Percentiles rank a stretch among this genome's conserved stretches.
phyloP scores from a whole-genome alignment of 192 early-diverging fungal species.

The Backusella psychrophila region DNA sequence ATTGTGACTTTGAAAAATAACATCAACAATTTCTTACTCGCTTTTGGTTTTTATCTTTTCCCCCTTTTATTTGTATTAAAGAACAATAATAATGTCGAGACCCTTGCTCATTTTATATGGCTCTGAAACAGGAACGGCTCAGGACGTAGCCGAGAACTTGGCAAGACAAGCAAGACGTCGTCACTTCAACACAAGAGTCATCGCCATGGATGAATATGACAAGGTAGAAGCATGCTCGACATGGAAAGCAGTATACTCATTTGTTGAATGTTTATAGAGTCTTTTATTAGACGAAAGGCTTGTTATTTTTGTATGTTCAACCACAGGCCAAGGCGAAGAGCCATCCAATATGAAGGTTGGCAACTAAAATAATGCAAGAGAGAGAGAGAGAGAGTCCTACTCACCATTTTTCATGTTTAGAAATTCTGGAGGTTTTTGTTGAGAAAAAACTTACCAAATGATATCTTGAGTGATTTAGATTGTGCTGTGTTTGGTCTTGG shows the following conservation, averaged over 20 bases:
- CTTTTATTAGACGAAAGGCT: conserved; percentile 57
- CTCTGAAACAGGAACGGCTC: conserved; percentile 90
- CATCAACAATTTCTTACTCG: background rate
- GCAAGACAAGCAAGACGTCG: conserved; percentile 75
- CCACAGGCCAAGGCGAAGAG: conserved; percentile 91
- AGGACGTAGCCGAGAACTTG: conserved; percentile 86
- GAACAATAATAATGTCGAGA: conserved; percentile 6
- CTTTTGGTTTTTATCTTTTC: background rate
- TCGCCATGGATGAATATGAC: conserved; percentile 80
- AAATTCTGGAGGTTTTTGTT: conserved; percentile 90
- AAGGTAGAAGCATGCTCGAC: conserved; percentile 35
- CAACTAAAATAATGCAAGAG: background rate
- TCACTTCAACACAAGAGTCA: conserved; percentile 60
- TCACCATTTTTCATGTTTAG: conserved; percentile 25
- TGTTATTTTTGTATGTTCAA: conserved; percentile 87
- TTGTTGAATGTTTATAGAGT: conserved; percentile 29
- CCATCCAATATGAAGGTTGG: conserved; percentile 87
- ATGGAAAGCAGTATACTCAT: background rate
- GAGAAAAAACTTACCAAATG: conserved; percentile 69
- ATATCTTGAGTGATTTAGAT: conserved; percentile 61
- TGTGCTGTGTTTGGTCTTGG: conserved; percentile 94
- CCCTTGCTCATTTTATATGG: conserved; percentile 81
- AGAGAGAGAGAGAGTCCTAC: too few relatives aligned
- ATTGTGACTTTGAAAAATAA: too few relatives aligned
- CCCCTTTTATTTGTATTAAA: background rate